Percentiles rank a stretch among this genome's conserved stretches.
These are phyloP conservation scores for Russula earlei DNA, from an alignment of 768 basidiomycete species.

Conservation along the genomic window DNA sequence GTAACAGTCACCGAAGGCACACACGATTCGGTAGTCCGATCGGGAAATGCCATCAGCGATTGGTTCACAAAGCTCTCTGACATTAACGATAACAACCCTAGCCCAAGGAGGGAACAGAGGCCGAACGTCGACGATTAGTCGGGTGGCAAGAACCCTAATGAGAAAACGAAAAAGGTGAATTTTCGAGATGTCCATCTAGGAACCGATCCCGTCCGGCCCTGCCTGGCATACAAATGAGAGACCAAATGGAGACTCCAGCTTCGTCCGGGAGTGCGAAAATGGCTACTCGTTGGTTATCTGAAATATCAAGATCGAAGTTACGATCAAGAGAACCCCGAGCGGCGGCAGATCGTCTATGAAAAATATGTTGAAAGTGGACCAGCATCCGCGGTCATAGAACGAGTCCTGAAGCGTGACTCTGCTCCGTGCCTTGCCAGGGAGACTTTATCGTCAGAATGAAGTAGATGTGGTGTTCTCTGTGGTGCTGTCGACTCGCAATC, in stretches of 20 bases:
- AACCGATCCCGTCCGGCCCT: background rate
- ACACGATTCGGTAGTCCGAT: background rate
- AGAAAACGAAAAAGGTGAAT: background rate
- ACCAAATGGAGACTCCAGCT: background rate
- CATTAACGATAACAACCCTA: background rate
- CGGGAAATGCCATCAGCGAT: background rate
- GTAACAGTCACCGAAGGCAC: background rate
- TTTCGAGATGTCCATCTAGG: background rate
- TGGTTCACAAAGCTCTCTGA: background rate
- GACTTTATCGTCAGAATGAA: background rate
- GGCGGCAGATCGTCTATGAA: conserved; percentile 13
- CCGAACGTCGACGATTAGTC: background rate
- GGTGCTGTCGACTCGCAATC: background rate
- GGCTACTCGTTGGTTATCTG: background rate
- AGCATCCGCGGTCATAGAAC: background rate
- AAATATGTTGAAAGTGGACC: conserved; percentile 3
- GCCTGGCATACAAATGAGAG: background rate
- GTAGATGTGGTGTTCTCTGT: background rate
- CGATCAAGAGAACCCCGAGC: background rate
- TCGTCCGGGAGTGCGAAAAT: background rate
- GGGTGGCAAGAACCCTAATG: background rate
- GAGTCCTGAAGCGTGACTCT: background rate
- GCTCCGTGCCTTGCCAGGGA: background rate
- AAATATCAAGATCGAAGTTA: conserved; percentile 1
- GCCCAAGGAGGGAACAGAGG: background rate